Evolutionary conservation across 2,329 filamentous ascomycete genomes (phyloP).

Genomic region (Diaporthe vexans): DNA sequence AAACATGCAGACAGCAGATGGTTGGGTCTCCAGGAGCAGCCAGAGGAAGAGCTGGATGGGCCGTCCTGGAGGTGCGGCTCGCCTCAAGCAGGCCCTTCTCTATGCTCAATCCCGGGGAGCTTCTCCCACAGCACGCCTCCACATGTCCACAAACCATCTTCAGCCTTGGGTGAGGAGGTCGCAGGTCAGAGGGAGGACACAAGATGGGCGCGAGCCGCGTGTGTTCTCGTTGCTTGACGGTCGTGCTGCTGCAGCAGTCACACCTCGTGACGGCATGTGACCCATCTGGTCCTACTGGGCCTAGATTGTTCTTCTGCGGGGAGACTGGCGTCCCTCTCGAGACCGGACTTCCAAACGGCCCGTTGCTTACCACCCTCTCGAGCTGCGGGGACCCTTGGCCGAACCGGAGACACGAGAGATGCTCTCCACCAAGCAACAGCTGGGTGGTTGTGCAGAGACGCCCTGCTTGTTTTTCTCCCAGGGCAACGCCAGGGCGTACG

Average conservation of each 20-base stretch:
- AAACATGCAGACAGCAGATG: constrained; percentile 31
- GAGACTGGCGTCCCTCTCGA: neutral
- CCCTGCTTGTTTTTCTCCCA: neutral
- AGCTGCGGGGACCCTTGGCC: neutral
- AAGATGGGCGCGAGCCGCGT: too few species aligned
- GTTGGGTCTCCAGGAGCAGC: constrained; percentile 9
- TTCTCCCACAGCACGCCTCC: too few species aligned
- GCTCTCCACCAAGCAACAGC: neutral
- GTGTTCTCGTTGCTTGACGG: too few species aligned
- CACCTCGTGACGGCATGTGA: too few species aligned
- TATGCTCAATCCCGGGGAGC: too few species aligned
- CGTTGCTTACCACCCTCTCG: constrained; percentile 29
- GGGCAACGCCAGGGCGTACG: neutral
- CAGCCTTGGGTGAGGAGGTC: too few species aligned
- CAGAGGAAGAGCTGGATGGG: neutral
- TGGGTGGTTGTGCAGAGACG: neutral
- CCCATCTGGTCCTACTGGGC: neutral
- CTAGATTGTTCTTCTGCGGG: neutral
- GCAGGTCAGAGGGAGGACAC: too few species aligned
- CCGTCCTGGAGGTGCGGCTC: too few species aligned
- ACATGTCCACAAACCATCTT: too few species aligned
- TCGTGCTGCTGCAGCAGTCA: too few species aligned
- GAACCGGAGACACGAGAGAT: neutral
- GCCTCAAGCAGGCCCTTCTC: too few species aligned
- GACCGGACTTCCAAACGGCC: constrained; percentile 6